A percentile compares a stretch with the other conserved stretches of the same genome.
Conservation (phyloP, 129 eudicot genomes). For the Pulicaria dysenterica region DNA sequence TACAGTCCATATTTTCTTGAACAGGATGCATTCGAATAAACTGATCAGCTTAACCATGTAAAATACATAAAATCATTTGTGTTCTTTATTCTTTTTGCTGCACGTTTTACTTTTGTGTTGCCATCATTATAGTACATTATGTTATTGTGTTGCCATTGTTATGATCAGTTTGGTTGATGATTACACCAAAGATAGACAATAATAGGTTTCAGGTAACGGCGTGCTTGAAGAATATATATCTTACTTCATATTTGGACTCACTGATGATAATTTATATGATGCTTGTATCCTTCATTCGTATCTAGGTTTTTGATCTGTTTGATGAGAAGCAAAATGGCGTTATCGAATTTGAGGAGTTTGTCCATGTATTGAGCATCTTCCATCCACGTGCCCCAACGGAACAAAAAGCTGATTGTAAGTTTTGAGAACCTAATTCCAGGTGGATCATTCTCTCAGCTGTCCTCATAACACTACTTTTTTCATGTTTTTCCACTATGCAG, state of each 20-base stretch:
- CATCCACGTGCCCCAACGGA: constrained; percentile 48
- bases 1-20: constrained; percentile 4
- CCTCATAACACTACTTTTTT: not conserved
- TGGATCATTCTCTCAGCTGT: not conserved
- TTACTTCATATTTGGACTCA: not conserved
- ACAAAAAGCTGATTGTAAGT: constrained; percentile 48
- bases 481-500: constrained; percentile 31
- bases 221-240: not conserved
- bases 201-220: not conserved
- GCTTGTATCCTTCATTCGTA: not conserved
- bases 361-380: constrained; percentile 52
- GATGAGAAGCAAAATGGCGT: constrained; percentile 64
- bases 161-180: not conserved
- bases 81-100: too few relatives aligned
- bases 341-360: constrained; percentile 57
- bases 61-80: too few relatives aligned
- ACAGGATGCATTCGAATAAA: too few relatives aligned
- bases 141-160: too few relatives aligned
- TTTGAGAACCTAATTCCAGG: constrained; percentile 15
- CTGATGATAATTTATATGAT: not conserved
- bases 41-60: too few relatives aligned
- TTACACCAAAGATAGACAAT: constrained; percentile 9
- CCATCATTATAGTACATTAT: too few relatives aligned
- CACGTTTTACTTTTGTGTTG: too few relatives aligned
- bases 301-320: constrained; percentile 57